A percentile compares a stretch with the other conserved stretches of the same genome.
Conservation (phyloP, 768 basidiomycete genomes). For the Lactarius sanguifluus region DNA sequence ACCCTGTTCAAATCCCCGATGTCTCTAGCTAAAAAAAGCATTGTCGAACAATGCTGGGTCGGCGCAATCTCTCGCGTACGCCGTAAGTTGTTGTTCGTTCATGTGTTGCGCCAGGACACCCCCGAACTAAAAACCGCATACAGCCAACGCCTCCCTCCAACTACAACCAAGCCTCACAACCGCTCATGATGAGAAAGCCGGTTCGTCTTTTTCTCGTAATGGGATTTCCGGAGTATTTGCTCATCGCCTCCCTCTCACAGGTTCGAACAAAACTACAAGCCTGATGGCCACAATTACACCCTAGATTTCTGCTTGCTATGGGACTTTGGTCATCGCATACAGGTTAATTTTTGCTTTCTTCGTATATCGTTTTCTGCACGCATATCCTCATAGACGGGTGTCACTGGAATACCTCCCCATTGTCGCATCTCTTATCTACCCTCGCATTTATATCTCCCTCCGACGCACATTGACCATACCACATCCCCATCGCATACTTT, state of each 20-base stretch:
- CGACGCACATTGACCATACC: constrained; percentile 27
- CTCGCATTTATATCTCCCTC: constrained; percentile 25
- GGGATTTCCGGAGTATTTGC: neutral
- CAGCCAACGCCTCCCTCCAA: constrained; percentile 31
- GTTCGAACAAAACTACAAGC: constrained; percentile 32
- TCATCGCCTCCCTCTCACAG: constrained; percentile 13
- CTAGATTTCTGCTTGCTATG: constrained; percentile 26
- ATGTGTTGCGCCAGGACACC: constrained; percentile 6
- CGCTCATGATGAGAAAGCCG: constrained; percentile 39
- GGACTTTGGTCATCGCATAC: constrained; percentile 25
- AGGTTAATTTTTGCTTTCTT: constrained; percentile 21
- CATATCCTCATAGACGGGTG: constrained; percentile 29
- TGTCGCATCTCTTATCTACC: constrained; percentile 18
- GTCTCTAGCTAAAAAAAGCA: constrained; percentile 58
- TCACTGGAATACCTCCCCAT: constrained; percentile 22
- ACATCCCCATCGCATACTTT: constrained; percentile 25
- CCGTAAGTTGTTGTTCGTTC: constrained; percentile 21
- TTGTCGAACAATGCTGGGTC: constrained; percentile 44
- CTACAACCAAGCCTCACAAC: constrained; percentile 32
- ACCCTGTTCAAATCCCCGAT: constrained; percentile 12
- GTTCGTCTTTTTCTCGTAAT: constrained; percentile 27
- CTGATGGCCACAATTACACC: constrained; percentile 17
- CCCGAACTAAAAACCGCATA: constrained; percentile 6
- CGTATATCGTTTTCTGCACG: constrained; percentile 28
- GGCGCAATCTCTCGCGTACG: constrained; percentile 38